A percentile compares a stretch with the other conserved stretches of the same genome.
These are phyloP conservation scores for Dissoconium aciculare DNA, from an alignment of 2,329 filamentous ascomycete genomes.

Conservation along the genomic window DNA sequence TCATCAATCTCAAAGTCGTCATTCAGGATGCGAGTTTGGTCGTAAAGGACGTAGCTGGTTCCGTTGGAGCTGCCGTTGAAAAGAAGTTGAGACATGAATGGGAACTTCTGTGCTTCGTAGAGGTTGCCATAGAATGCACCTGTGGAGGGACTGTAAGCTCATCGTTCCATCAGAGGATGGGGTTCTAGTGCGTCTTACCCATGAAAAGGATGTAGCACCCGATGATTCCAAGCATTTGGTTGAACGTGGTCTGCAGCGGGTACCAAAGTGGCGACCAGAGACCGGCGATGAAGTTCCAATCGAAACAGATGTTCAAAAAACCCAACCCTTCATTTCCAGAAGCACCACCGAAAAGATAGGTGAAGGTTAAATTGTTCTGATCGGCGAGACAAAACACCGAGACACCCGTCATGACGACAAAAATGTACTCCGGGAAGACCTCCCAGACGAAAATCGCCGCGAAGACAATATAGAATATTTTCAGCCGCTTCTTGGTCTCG, in stretches of 20 bases:
- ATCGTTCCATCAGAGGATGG: neutral
- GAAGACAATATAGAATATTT: slow-evolving; percentile 30
- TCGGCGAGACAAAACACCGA: slow-evolving; percentile 35
- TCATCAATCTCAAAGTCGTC: slow-evolving; percentile 27
- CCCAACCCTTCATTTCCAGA: slow-evolving; percentile 33
- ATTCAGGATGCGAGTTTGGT: slow-evolving; percentile 32
- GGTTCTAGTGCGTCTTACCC: slow-evolving; percentile 1
- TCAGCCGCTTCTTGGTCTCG: slow-evolving; percentile 27
- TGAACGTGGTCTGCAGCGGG: slow-evolving; percentile 27
- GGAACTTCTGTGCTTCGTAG: slow-evolving; percentile 29
- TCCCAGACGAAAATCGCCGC: slow-evolving; percentile 33
- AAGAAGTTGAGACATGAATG: slow-evolving; percentile 31
- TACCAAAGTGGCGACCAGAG: slow-evolving; percentile 24
- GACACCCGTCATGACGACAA: slow-evolving; percentile 29
- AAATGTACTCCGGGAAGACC: slow-evolving; percentile 35
- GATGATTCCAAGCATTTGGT: slow-evolving; percentile 21
- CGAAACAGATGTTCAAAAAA: slow-evolving; percentile 29
- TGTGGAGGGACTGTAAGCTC: slow-evolving; percentile 15
- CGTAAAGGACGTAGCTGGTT: slow-evolving; percentile 26
- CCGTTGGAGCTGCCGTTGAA: slow-evolving; percentile 27
- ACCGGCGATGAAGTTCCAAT: slow-evolving; percentile 33
- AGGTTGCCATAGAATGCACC: slow-evolving; percentile 31
- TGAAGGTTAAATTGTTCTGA: slow-evolving; percentile 30
- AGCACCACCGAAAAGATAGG: slow-evolving; percentile 37
- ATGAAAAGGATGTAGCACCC: slow-evolving; percentile 14